phyloP scores from a whole-genome alignment of 345 rosid genomes.

The Citrus cavaleriei region DNA sequence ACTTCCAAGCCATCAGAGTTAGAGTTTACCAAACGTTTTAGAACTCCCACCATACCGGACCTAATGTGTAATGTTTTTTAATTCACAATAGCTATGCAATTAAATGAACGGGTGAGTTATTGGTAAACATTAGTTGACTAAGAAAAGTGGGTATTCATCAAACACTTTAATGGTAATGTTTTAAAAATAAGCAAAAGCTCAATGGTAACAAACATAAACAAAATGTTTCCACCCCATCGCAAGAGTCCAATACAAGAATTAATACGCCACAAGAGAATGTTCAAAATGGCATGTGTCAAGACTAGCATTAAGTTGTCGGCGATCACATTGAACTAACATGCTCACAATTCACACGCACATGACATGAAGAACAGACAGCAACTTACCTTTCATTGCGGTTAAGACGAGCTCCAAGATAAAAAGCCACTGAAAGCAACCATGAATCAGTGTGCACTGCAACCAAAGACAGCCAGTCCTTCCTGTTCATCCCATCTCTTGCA shows the following conservation, averaged over 20 bases:
- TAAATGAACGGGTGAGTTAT: not conserved
- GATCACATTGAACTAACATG: not conserved
- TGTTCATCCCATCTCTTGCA: slow-evolving; percentile 94
- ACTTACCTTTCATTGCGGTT: slow-evolving; percentile 80
- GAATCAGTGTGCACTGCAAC: slow-evolving; percentile 97
- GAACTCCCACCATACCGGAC: too few species aligned
- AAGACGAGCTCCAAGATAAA: slow-evolving; percentile 93
- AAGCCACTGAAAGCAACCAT: slow-evolving; percentile 97
- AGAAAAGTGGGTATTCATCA: not conserved
- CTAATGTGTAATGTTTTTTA: too few species aligned
- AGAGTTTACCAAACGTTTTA: too few species aligned
- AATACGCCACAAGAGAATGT: not conserved
- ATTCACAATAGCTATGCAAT: not conserved
- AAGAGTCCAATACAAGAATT: not conserved
- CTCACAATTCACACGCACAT: not conserved
- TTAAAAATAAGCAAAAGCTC: not conserved
- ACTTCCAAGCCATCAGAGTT: too few species aligned
- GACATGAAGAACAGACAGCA: not conserved
- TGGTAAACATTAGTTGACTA: not conserved
- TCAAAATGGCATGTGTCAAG: not conserved
- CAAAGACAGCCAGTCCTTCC: slow-evolving; percentile 90
- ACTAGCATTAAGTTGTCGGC: not conserved
- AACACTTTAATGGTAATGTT: too few species aligned
- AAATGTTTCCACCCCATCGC: not conserved
- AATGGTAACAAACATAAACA: not conserved